phyloP scores from a whole-genome alignment of 176 grass and related monocot genomes.

The Aegilops tauschii region DNA sequence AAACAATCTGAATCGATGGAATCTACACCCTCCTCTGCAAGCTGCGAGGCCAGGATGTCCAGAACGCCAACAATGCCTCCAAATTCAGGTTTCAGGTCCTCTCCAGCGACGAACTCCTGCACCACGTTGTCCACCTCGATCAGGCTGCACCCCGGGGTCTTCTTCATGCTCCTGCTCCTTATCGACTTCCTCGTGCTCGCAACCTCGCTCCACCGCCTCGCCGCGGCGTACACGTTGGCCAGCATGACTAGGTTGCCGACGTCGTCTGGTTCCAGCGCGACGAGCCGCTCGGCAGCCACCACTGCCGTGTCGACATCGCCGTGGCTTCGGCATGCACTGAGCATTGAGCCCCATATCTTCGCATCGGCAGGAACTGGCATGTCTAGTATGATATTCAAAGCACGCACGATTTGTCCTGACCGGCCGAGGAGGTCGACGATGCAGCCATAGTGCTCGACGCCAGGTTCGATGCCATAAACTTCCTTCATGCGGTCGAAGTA shows the following conservation, averaged over 20 bases:
- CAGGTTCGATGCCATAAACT: constrained; percentile 24
- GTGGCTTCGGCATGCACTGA: constrained; percentile 50
- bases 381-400: constrained; percentile 12
- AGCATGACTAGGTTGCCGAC: constrained; percentile 57
- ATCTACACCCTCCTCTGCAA: constrained; percentile 19
- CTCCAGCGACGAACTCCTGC: constrained; percentile 51
- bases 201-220: constrained; percentile 42
- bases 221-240: constrained; percentile 47
- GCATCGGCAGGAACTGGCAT: constrained; percentile 49
- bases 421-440: constrained; percentile 52
- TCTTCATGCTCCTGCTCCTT: constrained; percentile 45
- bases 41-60: constrained; percentile 29
- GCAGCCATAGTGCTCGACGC: constrained; percentile 67
- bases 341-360: constrained; percentile 68
- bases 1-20: neutral
- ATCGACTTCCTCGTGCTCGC: constrained; percentile 46
- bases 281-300: constrained; percentile 35
- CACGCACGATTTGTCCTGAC: constrained; percentile 26
- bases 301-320: constrained; percentile 41
- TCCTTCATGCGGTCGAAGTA: constrained; percentile 51
- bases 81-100: constrained; percentile 38
- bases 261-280: constrained; percentile 47
- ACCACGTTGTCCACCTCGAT: constrained; percentile 71
- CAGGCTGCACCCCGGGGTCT: constrained; percentile 64
- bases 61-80: constrained; percentile 34